Percentiles rank a stretch among this genome's conserved stretches.
Conservation (phyloP, 2,329 filamentous ascomycete species). For the Dothiorella sarmentorum region DNA sequence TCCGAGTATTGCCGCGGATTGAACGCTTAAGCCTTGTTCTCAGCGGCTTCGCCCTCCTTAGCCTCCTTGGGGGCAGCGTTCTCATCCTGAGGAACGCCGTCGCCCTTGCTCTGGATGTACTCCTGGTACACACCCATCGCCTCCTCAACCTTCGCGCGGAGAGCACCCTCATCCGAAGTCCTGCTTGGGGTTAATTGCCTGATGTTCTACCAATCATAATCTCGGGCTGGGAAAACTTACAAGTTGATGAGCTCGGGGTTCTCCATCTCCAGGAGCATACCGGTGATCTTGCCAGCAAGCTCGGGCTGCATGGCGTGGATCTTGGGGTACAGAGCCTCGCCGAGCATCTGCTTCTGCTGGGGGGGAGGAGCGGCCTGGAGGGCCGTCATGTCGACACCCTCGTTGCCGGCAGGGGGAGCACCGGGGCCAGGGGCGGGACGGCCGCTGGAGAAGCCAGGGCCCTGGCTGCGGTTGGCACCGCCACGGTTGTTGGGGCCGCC, state of each 20-base stretch:
- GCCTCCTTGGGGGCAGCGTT: slow-evolving; percentile 36
- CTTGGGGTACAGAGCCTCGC: slow-evolving; percentile 98
- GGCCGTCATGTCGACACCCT: slow-evolving; percentile 49
- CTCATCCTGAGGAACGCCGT: slow-evolving; percentile 35
- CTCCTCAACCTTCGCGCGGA: slow-evolving; percentile 95
- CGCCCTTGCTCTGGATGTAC: slow-evolving; percentile 86
- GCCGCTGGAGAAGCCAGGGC: slow-evolving; percentile 33
- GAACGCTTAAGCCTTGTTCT: slow-evolving; percentile 41
- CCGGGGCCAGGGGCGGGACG: slow-evolving; percentile 21
- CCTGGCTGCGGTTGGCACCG: slow-evolving; percentile 30
- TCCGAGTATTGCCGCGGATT: background rate
- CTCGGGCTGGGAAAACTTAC: slow-evolving; percentile 68
- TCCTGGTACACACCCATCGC: slow-evolving; percentile 97
- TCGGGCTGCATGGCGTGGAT: slow-evolving; percentile 92
- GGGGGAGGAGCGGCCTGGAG: slow-evolving; percentile 56
- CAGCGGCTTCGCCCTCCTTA: slow-evolving; percentile 43
- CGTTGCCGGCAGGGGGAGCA: slow-evolving; percentile 24
- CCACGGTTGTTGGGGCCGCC: slow-evolving; percentile 39
- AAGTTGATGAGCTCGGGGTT: slow-evolving; percentile 90
- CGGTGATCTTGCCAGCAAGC: slow-evolving; percentile 97
- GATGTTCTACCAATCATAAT: background rate
- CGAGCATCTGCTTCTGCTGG: slow-evolving; percentile 98
- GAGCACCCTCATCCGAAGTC: slow-evolving; percentile 82
- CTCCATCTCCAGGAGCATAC: slow-evolving; percentile 99
- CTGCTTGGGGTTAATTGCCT: slow-evolving; percentile 48